Evolutionary conservation across 1,139 yeast genomes (phyloP).

Genomic region (Ogataea hybrid): DNA sequence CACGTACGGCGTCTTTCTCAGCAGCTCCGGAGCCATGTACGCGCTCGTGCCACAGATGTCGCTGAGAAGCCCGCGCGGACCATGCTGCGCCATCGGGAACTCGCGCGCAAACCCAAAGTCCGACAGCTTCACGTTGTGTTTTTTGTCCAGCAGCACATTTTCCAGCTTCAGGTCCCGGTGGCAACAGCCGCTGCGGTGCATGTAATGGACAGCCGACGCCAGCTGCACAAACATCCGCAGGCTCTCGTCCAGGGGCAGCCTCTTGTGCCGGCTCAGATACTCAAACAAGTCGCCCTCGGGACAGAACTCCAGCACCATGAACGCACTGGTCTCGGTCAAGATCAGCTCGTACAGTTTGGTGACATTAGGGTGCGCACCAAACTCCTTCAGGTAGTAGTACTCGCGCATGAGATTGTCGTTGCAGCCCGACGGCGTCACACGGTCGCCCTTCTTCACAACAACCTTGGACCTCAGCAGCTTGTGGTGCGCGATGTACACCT

Average conservation of each 20-base stretch:
- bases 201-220: slow-evolving; percentile 77
- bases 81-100: slow-evolving; percentile 34
- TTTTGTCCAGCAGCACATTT: slow-evolving; percentile 74
- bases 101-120: slow-evolving; percentile 97
- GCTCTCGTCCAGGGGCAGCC: slow-evolving; percentile 55
- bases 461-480: slow-evolving; percentile 69
- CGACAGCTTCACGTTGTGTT: slow-evolving; percentile 68
- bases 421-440: slow-evolving; percentile 37
- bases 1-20: slow-evolving; percentile 64
- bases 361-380: slow-evolving; percentile 72
- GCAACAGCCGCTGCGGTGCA: slow-evolving; percentile 78
- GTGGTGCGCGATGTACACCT: slow-evolving; percentile 82
- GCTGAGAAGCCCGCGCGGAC: slow-evolving; percentile 42
- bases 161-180: slow-evolving; percentile 91
- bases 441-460: slow-evolving; percentile 80
- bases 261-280: slow-evolving; percentile 56
- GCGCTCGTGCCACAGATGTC: slow-evolving; percentile 95
- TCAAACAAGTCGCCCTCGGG: slow-evolving; percentile 86
- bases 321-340: slow-evolving; percentile 72
- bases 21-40: slow-evolving; percentile 95
- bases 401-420: slow-evolving; percentile 93
- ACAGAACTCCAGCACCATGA: slow-evolving; percentile 90
- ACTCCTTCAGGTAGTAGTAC: slow-evolving; percentile 82
- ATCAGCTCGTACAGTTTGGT: slow-evolving; percentile 85
- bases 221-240: slow-evolving; percentile 71